phyloP scores from a whole-genome alignment of 2,329 filamentous ascomycete species.

The Neurospora sp. region DNA sequence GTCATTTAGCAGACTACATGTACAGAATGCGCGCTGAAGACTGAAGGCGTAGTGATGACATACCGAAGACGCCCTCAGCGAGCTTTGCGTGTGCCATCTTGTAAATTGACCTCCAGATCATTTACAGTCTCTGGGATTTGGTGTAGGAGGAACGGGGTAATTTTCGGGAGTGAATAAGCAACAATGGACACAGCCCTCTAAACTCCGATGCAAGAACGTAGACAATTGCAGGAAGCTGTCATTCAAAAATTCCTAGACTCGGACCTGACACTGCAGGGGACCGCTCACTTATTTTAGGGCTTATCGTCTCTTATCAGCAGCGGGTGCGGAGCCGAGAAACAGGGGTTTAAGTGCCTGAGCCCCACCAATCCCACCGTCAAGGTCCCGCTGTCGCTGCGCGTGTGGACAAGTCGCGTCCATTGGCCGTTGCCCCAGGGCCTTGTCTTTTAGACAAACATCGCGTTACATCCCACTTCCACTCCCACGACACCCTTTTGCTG shows the following conservation, averaged over 20 bases:
- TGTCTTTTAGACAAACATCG: not conserved
- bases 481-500: not conserved
- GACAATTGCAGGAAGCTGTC: not conserved
- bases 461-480: not conserved
- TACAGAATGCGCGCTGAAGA: not conserved
- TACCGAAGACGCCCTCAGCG: constrained; percentile 50
- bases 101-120: not conserved
- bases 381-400: not conserved
- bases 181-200: not conserved
- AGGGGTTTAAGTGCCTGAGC: not conserved
- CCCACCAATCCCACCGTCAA: not conserved
- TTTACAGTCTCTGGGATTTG: constrained; percentile 16
- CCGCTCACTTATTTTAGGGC: not conserved
- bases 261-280: not conserved
- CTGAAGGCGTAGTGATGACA: constrained; percentile 13
- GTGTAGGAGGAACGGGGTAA: constrained; percentile 1
- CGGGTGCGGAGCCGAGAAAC: not conserved
- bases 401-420: not conserved
- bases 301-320: not conserved
- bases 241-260: not conserved
- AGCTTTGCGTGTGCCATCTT: constrained; percentile 45
- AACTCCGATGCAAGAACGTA: not conserved
- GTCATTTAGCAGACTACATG: not conserved
- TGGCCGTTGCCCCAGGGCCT: not conserved
- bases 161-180: not conserved